Evolutionary conservation across 257 asterid genomes (phyloP).

Genomic region (Primulina eburnea): DNA sequence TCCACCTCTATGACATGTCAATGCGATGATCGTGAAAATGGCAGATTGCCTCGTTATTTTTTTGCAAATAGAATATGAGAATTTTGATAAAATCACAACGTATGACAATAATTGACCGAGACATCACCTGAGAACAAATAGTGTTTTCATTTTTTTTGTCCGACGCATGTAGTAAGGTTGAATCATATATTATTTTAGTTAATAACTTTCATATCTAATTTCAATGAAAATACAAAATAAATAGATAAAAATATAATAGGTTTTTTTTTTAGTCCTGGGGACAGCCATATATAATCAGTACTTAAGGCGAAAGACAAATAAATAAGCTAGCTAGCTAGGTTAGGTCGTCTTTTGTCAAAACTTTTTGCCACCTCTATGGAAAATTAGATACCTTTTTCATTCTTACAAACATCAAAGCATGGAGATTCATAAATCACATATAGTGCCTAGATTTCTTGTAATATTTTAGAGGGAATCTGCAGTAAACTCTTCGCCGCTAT

Average conservation of each 20-base stretch:
- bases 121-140: not conserved
- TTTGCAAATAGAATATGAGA: not conserved
- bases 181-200: too few relatives aligned
- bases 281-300: too few relatives aligned
- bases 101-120: not conserved
- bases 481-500: constrained; percentile 14
- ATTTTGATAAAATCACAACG: not conserved
- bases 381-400: not conserved
- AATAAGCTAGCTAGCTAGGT: too few relatives aligned
- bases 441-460: constrained; percentile 35
- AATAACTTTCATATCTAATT: too few relatives aligned
- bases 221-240: too few relatives aligned
- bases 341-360: constrained; percentile 3
- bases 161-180: not conserved
- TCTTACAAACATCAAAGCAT: constrained; percentile 25
- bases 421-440: constrained; percentile 16
- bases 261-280: too few relatives aligned
- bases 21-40: not conserved
- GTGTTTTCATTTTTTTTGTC: not conserved
- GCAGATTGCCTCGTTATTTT: not conserved
- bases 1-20: not conserved
- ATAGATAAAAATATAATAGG: too few relatives aligned
- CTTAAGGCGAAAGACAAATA: not conserved
- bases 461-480: constrained; percentile 33
- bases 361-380: constrained; percentile 22